Evolutionary conservation across 1,139 yeast species (phyloP).

Genomic region (Magnusiomyces fungicola): DNA sequence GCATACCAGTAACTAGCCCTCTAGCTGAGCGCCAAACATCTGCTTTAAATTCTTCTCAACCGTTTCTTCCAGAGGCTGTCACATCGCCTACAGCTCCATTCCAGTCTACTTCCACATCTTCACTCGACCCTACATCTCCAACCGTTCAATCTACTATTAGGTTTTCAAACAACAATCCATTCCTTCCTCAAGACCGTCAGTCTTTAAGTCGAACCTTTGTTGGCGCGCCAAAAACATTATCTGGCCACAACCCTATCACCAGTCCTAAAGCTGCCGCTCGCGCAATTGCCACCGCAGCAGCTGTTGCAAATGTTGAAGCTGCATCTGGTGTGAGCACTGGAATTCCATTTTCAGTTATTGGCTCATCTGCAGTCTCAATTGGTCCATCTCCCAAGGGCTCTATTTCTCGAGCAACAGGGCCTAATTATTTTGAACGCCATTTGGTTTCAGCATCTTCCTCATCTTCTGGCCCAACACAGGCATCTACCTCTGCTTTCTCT

Average conservation of each 20-base stretch:
- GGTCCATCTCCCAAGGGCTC: background rate
- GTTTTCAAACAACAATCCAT: no score
- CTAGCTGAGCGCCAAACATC: no score
- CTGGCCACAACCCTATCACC: background rate
- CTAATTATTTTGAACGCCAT: background rate
- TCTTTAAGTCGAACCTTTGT: background rate
- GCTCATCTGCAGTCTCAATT: no score
- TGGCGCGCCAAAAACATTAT: background rate
- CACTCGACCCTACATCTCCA: no score
- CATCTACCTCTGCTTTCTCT: background rate
- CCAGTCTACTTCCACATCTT: no score
- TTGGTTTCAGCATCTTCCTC: background rate
- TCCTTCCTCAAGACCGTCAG: no score
- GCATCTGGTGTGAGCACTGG: background rate
- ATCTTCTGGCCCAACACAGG: background rate
- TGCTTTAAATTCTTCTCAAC: background rate
- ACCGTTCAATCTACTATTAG: no score
- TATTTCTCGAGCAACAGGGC: background rate
- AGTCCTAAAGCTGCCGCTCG: background rate
- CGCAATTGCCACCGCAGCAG: background rate
- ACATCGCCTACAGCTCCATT: background rate
- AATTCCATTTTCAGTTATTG: no score
- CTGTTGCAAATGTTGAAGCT: background rate
- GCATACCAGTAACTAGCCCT: no score
- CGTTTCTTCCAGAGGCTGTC: background rate